Evolutionary conservation across 75 land plant species (phyloP).

Genomic region (Ceratopteris richardii): DNA sequence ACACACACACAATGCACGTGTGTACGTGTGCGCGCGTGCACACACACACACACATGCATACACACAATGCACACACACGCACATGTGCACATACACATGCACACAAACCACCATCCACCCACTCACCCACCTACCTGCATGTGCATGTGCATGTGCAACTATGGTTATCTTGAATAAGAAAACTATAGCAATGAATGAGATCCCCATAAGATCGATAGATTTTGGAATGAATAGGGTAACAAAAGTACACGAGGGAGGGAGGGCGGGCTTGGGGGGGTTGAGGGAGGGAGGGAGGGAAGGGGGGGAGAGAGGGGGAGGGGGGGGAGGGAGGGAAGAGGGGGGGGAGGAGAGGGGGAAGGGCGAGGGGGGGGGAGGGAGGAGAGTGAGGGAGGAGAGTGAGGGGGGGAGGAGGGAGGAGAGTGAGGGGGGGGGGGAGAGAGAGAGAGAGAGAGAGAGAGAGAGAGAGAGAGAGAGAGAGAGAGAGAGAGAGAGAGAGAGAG

Average conservation of each 20-base stretch:
- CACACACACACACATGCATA: too few relatives aligned
- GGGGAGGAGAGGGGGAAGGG: background rate
- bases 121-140: background rate
- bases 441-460: background rate
- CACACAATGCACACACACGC: background rate
- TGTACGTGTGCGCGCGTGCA: too few relatives aligned
- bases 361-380: background rate
- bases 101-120: background rate
- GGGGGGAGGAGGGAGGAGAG: background rate
- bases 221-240: too few relatives aligned
- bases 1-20: too few relatives aligned
- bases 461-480: background rate
- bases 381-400: background rate
- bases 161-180: background rate
- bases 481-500: background rate
- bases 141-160: background rate
- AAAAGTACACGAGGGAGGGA: too few relatives aligned
- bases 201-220: background rate
- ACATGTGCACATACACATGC: background rate
- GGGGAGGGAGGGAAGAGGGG: background rate
- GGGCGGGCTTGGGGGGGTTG: too few relatives aligned
- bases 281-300: too few relatives aligned
- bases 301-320: too few relatives aligned
- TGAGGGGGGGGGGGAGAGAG: background rate
- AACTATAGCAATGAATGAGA: background rate